Base-by-base conservation (phyloP, 179 eudicot genomes). In the Silene coronaria region DNA sequence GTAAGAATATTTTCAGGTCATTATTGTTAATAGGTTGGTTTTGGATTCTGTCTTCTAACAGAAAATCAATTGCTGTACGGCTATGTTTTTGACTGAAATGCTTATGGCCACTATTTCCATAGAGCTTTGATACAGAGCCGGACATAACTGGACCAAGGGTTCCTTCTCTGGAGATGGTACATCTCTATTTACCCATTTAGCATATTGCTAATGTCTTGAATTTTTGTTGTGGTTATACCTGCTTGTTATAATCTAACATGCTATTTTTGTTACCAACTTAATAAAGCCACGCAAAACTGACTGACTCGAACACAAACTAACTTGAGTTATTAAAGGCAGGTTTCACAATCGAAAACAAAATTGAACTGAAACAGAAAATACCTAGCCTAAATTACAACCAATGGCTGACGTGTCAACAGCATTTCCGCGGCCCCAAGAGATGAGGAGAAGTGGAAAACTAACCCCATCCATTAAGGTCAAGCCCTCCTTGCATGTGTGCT, bases 141-240 rank as follows among this genome's bases (percentile, higher is more conserved):
- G 93, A 86, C 80, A 84, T 89, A 76, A 82, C 84, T 60, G 93
- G 88, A 74, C 14, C 86, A 67, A 82, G 85, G 22, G 73, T 88
- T 75, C 91, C 93, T 34, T 76, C 93, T 42, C 80, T 89, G 81
- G 87, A 88, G 86, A 85, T 86, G 86, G 93, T 89, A 88, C 82
- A 73, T 82, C 70, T 80, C 82, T 84, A 82, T 69, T 76, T 17
- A 70, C 32, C 26, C 36, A 26, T 70, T 48, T 83, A 76, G 72
- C 79, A 81, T 85, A 27, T 77, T 79, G 75, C 72, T 79, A 72
- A 73, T 58, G 73, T 81, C 73, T 57, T 57, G 0, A 63, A 75
- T 75, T 45, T 72, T 78, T 4, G 42, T 17, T 59, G 67, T 60
- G 57, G 42, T 53, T 28, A 26, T 64, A 24, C 30, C 46, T 45